Conservation (phyloP, 495 filamentous ascomycete species). For the Cercophora sp. region DNA sequence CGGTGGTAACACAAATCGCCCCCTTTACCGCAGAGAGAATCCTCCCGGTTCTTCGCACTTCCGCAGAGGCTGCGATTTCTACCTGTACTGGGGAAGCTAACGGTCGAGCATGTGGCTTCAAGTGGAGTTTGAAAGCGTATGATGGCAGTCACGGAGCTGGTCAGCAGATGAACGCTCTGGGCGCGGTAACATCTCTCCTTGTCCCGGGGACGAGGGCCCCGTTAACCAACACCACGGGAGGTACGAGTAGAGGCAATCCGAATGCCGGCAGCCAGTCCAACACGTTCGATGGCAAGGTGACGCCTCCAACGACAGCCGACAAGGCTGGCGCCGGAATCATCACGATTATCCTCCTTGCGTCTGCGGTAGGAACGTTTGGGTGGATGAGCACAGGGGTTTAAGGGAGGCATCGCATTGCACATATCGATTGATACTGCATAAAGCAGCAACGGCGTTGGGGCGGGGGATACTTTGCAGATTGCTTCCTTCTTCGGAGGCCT, state of each 20-base stretch:
- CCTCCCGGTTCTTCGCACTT: slow-evolving; percentile 61
- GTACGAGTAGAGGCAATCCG: slow-evolving; percentile 61
- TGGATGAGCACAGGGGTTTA: slow-evolving; percentile 44
- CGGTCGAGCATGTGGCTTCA: slow-evolving; percentile 62
- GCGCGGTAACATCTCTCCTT: slow-evolving; percentile 56
- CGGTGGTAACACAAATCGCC: slow-evolving; percentile 63
- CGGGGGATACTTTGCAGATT: not conserved
- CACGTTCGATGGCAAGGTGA: slow-evolving; percentile 10
- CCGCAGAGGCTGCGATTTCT: slow-evolving; percentile 63
- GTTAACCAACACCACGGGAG: slow-evolving; percentile 55
- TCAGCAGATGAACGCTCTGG: slow-evolving; percentile 68
- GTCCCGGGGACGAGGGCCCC: slow-evolving; percentile 40
- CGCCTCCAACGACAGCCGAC: slow-evolving; percentile 53
- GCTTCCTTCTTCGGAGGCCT: not conserved
- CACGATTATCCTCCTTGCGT: slow-evolving; percentile 46
- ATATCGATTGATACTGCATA: not conserved
- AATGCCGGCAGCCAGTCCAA: slow-evolving; percentile 48
- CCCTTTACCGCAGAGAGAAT: slow-evolving; percentile 61
- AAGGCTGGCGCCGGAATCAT: slow-evolving; percentile 63
- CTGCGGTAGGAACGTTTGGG: slow-evolving; percentile 36
- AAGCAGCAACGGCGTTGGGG: not conserved
- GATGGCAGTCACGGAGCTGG: slow-evolving; percentile 60
- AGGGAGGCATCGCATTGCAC: not conserved
- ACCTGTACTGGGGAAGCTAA: slow-evolving; percentile 61
- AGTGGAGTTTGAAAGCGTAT: slow-evolving; percentile 57